Evolutionary conservation across 495 filamentous ascomycete species (phyloP).

Genomic region (Neurospora sublineolata): DNA sequence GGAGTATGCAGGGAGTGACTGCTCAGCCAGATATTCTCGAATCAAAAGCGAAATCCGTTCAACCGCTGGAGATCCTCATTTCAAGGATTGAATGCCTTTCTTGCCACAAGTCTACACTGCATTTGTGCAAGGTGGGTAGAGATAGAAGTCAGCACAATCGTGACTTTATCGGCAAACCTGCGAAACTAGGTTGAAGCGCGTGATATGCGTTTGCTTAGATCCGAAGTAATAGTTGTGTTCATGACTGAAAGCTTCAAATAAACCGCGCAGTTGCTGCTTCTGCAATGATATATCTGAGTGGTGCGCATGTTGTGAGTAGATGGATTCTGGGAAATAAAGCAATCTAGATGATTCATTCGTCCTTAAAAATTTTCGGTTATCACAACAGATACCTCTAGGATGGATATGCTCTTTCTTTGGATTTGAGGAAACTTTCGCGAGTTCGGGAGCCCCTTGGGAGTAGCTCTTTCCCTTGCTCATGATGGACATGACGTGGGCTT

Average conservation of each 20-base stretch:
- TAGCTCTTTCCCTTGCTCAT: not conserved
- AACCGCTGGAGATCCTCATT: not conserved
- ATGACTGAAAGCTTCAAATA: not conserved
- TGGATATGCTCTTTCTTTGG: not conserved
- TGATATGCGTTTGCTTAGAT: not conserved
- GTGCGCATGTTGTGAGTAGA: not conserved
- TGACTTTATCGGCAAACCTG: not conserved
- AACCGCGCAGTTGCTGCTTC: not conserved
- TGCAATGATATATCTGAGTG: not conserved
- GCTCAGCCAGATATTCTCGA: not conserved
- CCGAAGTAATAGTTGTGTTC: not conserved
- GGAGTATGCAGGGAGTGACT: not conserved
- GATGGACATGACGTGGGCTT: not conserved
- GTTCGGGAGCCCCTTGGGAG: not conserved
- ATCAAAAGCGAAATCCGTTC: not conserved
- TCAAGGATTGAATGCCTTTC: not conserved
- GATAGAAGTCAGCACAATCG: not conserved
- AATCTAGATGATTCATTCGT: not conserved
- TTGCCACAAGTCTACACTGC: not conserved
- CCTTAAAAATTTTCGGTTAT: not conserved
- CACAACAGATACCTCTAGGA: not conserved
- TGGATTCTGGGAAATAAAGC: not conserved
- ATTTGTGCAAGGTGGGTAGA: not conserved
- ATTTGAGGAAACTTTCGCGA: too few relatives aligned
- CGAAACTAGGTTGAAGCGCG: not conserved